Percentiles rank a stretch among this genome's conserved stretches.
phyloP scores from a whole-genome alignment of 2,329 filamentous ascomycete species.

The Sclerotinia nivalis region DNA sequence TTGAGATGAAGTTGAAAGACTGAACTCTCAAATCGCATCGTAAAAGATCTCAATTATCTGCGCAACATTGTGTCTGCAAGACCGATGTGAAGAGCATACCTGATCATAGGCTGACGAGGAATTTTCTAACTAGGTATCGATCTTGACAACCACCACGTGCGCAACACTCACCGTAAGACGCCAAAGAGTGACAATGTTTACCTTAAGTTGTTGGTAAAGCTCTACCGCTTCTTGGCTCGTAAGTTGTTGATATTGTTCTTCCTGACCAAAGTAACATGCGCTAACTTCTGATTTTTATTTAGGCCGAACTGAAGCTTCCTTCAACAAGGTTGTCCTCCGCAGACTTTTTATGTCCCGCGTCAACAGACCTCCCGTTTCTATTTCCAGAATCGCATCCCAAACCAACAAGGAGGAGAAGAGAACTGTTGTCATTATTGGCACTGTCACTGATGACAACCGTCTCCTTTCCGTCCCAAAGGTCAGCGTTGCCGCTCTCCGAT shows the following conservation, averaged over 20 bases:
- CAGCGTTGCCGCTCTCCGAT: slow-evolving; percentile 89
- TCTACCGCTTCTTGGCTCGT: slow-evolving; percentile 96
- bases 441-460: slow-evolving; percentile 97
- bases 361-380: slow-evolving; percentile 92
- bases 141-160: slow-evolving; percentile 69
- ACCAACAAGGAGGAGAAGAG: slow-evolving; percentile 68
- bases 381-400: slow-evolving; percentile 83
- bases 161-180: slow-evolving; percentile 80
- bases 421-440: slow-evolving; percentile 92
- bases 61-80: slow-evolving; percentile 42
- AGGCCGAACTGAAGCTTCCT: slow-evolving; percentile 94
- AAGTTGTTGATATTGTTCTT: slow-evolving; percentile 49
- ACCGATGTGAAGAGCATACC: slow-evolving; percentile 60
- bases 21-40: slow-evolving; percentile 24
- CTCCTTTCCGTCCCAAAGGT: slow-evolving; percentile 88
- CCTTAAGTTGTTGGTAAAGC: slow-evolving; percentile 95
- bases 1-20: slow-evolving; percentile 28
- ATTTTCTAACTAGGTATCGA: slow-evolving; percentile 64
- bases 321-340: slow-evolving; percentile 99
- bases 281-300: slow-evolving; percentile 13
- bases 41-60: slow-evolving; percentile 36
- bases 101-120: slow-evolving; percentile 63
- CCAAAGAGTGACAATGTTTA: slow-evolving; percentile 99
- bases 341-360: slow-evolving; percentile 98
- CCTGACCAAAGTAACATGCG: background rate